Conservation (phyloP, 176 grass and related monocot genomes). For the Oryza brachyantha region DNA sequence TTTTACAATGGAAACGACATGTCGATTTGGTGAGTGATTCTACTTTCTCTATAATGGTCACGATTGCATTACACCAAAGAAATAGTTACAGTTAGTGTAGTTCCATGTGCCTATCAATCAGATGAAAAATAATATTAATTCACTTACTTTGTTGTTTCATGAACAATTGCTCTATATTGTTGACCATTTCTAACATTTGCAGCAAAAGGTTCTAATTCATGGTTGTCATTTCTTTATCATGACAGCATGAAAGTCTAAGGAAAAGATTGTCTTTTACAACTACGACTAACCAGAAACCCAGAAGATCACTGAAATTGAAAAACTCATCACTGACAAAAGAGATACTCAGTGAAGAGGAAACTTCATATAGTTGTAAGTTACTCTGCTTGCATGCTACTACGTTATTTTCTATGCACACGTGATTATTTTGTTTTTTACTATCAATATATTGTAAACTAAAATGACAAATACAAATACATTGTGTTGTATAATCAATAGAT, state of each 20-base stretch:
- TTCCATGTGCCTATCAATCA: too few relatives aligned
- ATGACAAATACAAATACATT: too few relatives aligned
- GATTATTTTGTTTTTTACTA: neutral
- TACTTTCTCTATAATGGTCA: too few relatives aligned
- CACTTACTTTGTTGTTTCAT: too few relatives aligned
- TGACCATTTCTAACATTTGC: neutral
- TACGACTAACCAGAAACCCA: neutral
- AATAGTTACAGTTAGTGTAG: too few relatives aligned
- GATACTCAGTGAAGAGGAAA: neutral
- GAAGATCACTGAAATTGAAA: neutral
- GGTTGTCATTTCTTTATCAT: neutral
- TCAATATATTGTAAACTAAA: neutral
- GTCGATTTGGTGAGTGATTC: too few relatives aligned
- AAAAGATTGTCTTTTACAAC: neutral
- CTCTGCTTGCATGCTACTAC: neutral
- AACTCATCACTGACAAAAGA: neutral
- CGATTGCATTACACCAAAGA: too few relatives aligned
- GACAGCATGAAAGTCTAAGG: constrained; percentile 12
- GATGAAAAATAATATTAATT: too few relatives aligned
- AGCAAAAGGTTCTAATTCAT: neutral
- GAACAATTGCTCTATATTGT: too few relatives aligned
- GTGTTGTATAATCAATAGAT: too few relatives aligned
- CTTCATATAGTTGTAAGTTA: constrained; percentile 17
- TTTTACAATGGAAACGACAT: too few relatives aligned
- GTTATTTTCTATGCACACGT: neutral